A percentile compares a stretch with the other conserved stretches of the same genome.
Conservation (phyloP, 2,329 filamentous ascomycete genomes). For the Ceratocystis colombiana region DNA sequence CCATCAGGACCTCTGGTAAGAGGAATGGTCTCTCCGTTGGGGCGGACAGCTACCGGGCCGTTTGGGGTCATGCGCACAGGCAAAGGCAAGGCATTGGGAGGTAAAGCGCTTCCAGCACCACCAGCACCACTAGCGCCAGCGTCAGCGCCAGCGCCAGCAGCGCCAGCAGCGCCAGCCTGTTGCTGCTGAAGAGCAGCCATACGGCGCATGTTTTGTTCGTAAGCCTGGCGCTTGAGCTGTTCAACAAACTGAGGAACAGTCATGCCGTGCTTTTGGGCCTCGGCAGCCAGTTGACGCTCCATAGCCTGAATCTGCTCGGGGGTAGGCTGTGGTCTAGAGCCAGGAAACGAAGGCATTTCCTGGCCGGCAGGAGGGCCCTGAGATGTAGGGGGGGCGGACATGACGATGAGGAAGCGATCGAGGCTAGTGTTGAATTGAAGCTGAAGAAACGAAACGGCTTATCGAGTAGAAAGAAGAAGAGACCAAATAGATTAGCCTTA, state of each 20-base stretch:
- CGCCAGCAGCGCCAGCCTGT: neutral
- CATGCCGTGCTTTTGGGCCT: constrained; percentile 77
- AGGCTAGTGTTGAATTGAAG: constrained; percentile 2
- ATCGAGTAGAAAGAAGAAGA: neutral
- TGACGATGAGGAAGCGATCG: neutral
- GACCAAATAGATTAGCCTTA: neutral
- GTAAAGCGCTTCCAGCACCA: neutral
- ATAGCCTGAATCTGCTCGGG: constrained; percentile 79
- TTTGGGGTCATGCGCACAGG: constrained; percentile 21
- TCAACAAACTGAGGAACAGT: constrained; percentile 75
- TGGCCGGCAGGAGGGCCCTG: constrained; percentile 12
- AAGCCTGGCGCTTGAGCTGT: constrained; percentile 49
- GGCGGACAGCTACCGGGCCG: constrained; percentile 24
- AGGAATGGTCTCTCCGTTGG: constrained; percentile 22
- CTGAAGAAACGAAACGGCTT: neutral
- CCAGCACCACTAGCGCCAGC: neutral
- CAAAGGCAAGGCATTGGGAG: constrained; percentile 19
- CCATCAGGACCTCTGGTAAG: constrained; percentile 14
- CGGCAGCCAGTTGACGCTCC: constrained; percentile 69
- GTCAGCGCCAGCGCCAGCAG: neutral
- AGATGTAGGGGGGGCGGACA: neutral
- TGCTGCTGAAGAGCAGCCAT: constrained; percentile 23
- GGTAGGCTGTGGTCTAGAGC: constrained; percentile 47
- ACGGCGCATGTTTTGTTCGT: constrained; percentile 41
- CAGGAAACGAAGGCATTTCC: constrained; percentile 15